Conservation (phyloP, 345 rosid species). For the Diplotaxis tenuifolia region DNA sequence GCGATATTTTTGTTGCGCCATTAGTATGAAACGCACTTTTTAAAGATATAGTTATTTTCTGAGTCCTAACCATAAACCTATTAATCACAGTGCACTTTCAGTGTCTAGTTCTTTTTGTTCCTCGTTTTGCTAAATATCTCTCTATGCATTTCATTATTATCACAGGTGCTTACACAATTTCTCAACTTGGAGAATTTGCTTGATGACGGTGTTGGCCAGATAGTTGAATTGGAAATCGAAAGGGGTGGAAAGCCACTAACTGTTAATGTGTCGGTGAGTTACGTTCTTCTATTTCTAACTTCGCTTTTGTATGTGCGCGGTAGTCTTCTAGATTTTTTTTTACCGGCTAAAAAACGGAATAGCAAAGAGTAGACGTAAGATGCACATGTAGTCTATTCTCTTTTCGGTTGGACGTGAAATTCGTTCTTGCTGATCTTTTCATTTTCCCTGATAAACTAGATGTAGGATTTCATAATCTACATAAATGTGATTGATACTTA, state of each 20-base stretch:
- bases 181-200: slow-evolving; percentile 72
- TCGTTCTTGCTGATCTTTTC: background rate
- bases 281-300: slow-evolving; percentile 16
- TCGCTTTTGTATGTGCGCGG: background rate
- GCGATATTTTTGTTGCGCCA: slow-evolving; percentile 7
- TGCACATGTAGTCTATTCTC: slow-evolving; percentile 3
- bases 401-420: slow-evolving; percentile 4
- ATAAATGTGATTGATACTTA: slow-evolving; percentile 2
- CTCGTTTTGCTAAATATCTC: slow-evolving; percentile 7
- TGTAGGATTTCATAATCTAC: slow-evolving; percentile 5
- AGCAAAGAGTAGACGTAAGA: slow-evolving; percentile 5
- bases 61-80: slow-evolving; percentile 5
- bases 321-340: slow-evolving; percentile 4
- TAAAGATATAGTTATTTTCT: slow-evolving; percentile 14
- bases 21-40: background rate
- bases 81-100: slow-evolving; percentile 6
- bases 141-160: slow-evolving; percentile 26
- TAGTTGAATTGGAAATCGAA: slow-evolving; percentile 71
- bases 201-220: slow-evolving; percentile 71
- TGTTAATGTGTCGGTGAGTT: slow-evolving; percentile 66
- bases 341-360: background rate
- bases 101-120: background rate
- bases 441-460: background rate
- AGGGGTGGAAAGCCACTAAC: slow-evolving; percentile 76
- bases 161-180: slow-evolving; percentile 86